Evolutionary conservation across 2,329 filamentous ascomycete genomes (phyloP), one percentile per base, ranked within the genome.

Genomic region (Monosporascus sp.): DNA sequence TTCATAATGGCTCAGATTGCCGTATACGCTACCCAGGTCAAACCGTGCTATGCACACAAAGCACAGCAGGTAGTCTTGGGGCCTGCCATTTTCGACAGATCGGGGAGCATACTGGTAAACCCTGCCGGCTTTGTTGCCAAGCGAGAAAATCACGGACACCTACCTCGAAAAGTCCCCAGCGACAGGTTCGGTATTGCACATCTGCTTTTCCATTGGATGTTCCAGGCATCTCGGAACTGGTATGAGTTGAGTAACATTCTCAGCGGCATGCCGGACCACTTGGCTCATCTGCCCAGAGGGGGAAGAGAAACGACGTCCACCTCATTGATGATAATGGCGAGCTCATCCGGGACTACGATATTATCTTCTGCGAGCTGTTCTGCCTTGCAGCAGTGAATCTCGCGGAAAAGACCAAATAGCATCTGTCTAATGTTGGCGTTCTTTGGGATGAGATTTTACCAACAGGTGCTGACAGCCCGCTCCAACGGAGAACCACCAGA

Each of bases 181-280:
- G 90, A 95, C 56, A 82, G 86, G 16, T 92, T 96, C 63, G 85
- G 84, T 52, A 84, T 85, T 24, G 82, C 83, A 0, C 90, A 96
- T 65, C 83, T 88, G 0, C 83, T 92, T 2, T 96, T 94, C 69
- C 84, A 91, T 49, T 96, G 91, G 91, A 86, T 94, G 64, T 95
- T 89, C 66, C 83, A 88, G 53, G 88, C 90, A 3, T 90, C 88
- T 7, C 81, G 85, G 54, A 87, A 91, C 68, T 96, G 91, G 91
- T 66, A 72, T 7, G 80, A 83, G 41, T 79, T 96, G 26, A 77
- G 77, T 52, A 81, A 84, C 45, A 75, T 94, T 5, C 76, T 95
- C 24, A 81, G 82, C 7, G 81, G 81, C 43, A 96, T 96, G 87
- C 80, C 80, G 51, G 78, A 77, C 40, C 89, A 94, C 60, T 70